Base-by-base conservation (phyloP, 1,139 yeast species). In the Taphrina communis region DNA sequence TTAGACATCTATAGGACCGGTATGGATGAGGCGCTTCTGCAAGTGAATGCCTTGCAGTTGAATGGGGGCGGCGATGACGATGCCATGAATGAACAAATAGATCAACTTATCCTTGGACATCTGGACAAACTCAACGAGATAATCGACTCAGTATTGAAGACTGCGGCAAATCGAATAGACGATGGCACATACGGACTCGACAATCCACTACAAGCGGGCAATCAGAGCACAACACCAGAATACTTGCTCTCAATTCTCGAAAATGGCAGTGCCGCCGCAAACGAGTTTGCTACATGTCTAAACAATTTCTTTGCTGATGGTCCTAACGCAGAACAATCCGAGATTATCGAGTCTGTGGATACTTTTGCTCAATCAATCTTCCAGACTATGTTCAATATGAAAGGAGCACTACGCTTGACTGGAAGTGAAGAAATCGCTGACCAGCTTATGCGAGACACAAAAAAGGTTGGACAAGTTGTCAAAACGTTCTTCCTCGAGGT, bases 171-270 rank as follows among this genome's bases (percentile, higher is more conserved):
- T 72, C 82, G 92, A 67, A 82, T 90, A 65, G 95, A 90, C 77
- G 92, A 89, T 72, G 81, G 90, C 0, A 81, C 88, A 65, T 88
- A 85, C 75, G 93, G 88, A 74, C 81, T 90, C 71, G 87, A 86
- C 68, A 88, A 94, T 2, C 89, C 95, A 31, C 84, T 89, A 84
- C 94, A 89, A 77, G 91, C 94, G 19, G 96, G 96, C 69, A 90
- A 90, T 75, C 86, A 87, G 73, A 87, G 87, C 76, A 83, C 96
- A 1, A 85, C 95, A 0, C 91, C 96, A 1, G 88, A 85, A 74
- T 88, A 86, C 75, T 79, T 89, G 51, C 80, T 88, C 57, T 88
- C 95, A 0, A 80, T 90, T 62, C 80, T 88, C 73, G 97, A 92
- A 76, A 84, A 87, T 73, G 84, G 89, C 36, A 85, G 92, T 0